A percentile compares a stretch with the other conserved stretches of the same genome.
Conservation (phyloP, 768 basidiomycete genomes). For the Auriscalpium microsporum region DNA sequence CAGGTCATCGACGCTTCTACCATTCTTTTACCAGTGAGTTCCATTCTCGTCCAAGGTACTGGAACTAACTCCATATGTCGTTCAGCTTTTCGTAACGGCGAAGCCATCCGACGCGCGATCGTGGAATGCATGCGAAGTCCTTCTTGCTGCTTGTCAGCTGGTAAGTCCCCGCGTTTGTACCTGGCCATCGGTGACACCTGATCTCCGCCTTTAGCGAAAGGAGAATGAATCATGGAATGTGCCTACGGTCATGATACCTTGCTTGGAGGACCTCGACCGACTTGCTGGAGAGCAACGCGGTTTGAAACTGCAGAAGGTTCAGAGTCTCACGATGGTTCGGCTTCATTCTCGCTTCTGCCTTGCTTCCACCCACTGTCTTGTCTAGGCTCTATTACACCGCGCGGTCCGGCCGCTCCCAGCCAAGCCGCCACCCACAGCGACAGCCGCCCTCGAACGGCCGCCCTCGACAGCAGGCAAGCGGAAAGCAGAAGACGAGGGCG, state of each 20-base stretch:
- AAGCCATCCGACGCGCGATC: conserved; percentile 21
- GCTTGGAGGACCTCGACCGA: conserved; percentile 5
- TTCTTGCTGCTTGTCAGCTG: conserved; percentile 37
- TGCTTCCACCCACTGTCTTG: not conserved
- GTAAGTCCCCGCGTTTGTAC: conserved; percentile 21
- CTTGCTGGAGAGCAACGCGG: conserved; percentile 3
- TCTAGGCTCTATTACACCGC: conserved; percentile 2
- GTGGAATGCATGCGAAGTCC: conserved; percentile 29
- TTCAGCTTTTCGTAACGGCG: conserved; percentile 27
- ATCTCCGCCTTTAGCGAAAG: conserved; percentile 6
- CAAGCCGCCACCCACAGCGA: not conserved
- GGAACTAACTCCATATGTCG: not conserved
- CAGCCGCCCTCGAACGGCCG: not conserved
- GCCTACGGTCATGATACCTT: conserved; percentile 1
- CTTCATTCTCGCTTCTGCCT: conserved; percentile 1
- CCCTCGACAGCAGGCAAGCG: not conserved
- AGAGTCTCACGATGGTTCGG: conserved; percentile 15
- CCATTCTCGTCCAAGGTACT: not conserved
- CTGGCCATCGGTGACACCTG: not conserved
- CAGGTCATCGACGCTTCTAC: conserved; percentile 45
- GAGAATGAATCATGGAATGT: conserved; percentile 10
- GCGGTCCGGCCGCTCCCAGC: not conserved
- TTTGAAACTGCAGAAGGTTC: conserved; percentile 5
- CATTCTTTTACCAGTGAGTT: conserved; percentile 39
- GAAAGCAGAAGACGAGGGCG: not conserved